A percentile compares a stretch with the other conserved stretches of the same genome.
Evolutionary conservation across 192 early-diverging fungal species (phyloP).

Genomic region (Mycoemilia scoparia): DNA sequence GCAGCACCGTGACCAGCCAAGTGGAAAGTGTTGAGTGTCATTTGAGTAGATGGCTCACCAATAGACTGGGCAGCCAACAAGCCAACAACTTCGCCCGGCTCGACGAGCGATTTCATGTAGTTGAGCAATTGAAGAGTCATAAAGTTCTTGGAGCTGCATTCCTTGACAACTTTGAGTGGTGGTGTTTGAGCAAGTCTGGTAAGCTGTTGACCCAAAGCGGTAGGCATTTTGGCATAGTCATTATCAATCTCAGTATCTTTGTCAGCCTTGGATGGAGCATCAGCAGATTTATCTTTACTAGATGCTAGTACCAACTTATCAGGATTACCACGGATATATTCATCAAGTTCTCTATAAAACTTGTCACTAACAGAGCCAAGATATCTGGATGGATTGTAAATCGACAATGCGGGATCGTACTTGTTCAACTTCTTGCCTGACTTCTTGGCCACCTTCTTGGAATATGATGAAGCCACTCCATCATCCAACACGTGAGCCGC

Average conservation of each 20-base stretch:
- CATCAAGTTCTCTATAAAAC: conserved; percentile 53
- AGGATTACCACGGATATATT: conserved; percentile 24
- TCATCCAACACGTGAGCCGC: conserved; percentile 48
- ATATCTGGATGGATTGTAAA: conserved; percentile 61
- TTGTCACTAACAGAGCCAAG: conserved; percentile 79
- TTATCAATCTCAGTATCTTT: too few species aligned
- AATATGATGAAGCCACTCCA: conserved; percentile 48
- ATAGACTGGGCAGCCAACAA: conserved; percentile 91
- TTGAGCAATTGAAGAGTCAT: conserved; percentile 83
- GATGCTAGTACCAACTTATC: conserved; percentile 7
- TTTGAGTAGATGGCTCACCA: conserved; percentile 98
- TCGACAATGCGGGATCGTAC: conserved; percentile 37
- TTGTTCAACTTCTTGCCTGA: conserved; percentile 26
- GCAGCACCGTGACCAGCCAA: conserved; percentile 91
- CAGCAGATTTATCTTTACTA: not conserved
- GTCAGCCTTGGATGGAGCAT: too few species aligned
- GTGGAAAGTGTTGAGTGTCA: conserved; percentile 99
- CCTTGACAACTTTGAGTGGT: conserved; percentile 8
- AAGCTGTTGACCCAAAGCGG: conserved; percentile 1
- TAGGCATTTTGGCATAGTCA: too few species aligned
- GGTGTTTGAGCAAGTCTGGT: not conserved
- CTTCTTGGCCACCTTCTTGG: conserved; percentile 63
- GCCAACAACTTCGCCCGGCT: conserved; percentile 96
- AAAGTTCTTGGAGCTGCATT: conserved; percentile 61
- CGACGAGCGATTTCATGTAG: conserved; percentile 84